Evolutionary conservation across 495 filamentous ascomycete species (phyloP), one percentile per base, ranked within the genome.

Genomic region (Bacidia rubella): DNA sequence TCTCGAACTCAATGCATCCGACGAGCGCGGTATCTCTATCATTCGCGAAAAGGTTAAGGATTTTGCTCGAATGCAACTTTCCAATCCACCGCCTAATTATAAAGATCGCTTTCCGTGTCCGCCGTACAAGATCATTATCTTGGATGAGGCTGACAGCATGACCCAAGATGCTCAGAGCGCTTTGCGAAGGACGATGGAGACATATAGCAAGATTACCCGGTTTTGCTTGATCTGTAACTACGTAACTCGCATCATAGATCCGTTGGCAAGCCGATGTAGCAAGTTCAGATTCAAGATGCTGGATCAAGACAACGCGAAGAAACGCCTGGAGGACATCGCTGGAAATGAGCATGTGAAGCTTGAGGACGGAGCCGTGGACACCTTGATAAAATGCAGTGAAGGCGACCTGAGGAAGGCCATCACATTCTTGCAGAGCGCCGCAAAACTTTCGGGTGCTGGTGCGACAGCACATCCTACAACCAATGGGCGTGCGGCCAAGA

Each of bases 211-310:
- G 63, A 96, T 97, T 63, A 99, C 92, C 4, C 74, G 92, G 21
- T 99, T 99, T 68, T 97, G 93, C 66, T 73, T 99, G 11, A 89
- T 97, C 39, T 99, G 92, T 69, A 99, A 99, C 69, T 99, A 97
- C 60, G 90, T 99, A 27, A 97, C 92, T 0, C 72, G 92, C 51
- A 97, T 99, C 62, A 99, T 99, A 61, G 92, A 97, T 65, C 92
- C 92, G 22, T 71, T 99, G 21, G 92, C 92, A 1, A 86, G 81
- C 64, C 77, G 86, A 47, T 99, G 92, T 68, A 87, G 81, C 67
- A 99, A 99, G 69, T 99, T 99, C 68, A 76, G 92, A 19, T 99
- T 99, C 75, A 99, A 99, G 81, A 83, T 81, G 48, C 70, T 97
- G 55, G 93, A 97, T 64, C 80, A 86, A 60, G 78, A 73, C 11